A percentile compares a stretch with the other conserved stretches of the same genome.
These are phyloP conservation scores for Boletales sp. DNA, from an alignment of 768 basidiomycete genomes.

Conservation along the genomic window DNA sequence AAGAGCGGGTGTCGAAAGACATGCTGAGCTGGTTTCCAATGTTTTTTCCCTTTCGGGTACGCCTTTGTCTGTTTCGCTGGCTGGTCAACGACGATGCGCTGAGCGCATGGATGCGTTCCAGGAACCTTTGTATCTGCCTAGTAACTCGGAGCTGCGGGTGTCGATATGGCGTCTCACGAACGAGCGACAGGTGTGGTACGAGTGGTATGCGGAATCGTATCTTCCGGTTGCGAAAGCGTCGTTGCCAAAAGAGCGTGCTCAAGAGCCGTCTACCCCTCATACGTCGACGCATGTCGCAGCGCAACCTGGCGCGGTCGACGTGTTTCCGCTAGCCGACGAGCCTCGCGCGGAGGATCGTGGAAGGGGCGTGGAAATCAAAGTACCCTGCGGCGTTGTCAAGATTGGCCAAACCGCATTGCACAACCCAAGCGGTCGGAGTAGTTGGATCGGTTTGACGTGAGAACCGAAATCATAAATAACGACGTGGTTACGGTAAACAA, in stretches of 20 bases:
- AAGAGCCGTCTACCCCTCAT: constrained; percentile 14
- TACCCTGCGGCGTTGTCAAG: constrained; percentile 58
- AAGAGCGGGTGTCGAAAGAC: constrained; percentile 83
- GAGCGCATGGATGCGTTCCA: constrained; percentile 27
- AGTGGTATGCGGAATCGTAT: constrained; percentile 96
- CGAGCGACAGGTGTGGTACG: constrained; percentile 93
- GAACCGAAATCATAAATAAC: not conserved
- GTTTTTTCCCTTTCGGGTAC: constrained; percentile 89
- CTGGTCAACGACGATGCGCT: not conserved
- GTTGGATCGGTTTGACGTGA: constrained; percentile 78
- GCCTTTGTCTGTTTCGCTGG: constrained; percentile 19
- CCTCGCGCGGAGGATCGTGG: constrained; percentile 9
- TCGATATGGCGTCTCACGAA: constrained; percentile 94
- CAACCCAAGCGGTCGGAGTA: constrained; percentile 86
- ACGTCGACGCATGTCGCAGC: constrained; percentile 27
- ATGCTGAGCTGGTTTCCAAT: constrained; percentile 99
- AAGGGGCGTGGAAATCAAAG: constrained; percentile 15
- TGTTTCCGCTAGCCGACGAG: constrained; percentile 23
- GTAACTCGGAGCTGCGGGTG: constrained; percentile 87
- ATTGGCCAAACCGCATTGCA: constrained; percentile 94
- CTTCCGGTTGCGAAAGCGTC: constrained; percentile 53
- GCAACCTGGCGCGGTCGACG: constrained; percentile 67
- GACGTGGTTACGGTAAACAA: too few relatives aligned
- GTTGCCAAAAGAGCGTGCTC: constrained; percentile 14
- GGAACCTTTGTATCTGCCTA: constrained; percentile 93